Base-by-base conservation (phyloP, 345 rosid genomes). In the Murraya koenigii region DNA sequence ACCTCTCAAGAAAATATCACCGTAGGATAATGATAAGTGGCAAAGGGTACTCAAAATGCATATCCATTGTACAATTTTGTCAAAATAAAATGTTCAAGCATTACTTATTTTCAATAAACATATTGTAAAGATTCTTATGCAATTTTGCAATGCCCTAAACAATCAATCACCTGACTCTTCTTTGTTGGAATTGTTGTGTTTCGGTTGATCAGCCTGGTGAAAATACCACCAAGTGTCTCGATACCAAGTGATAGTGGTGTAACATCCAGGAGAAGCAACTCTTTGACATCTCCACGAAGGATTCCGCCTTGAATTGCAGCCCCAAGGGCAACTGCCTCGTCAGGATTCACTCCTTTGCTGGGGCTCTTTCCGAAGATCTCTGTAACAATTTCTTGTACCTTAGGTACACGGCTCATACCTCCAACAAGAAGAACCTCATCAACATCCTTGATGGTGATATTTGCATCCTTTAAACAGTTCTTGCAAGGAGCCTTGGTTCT, bases 341-440 rank as follows among this genome's bases (percentile, higher is more conserved):
- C 97, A 61, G 98, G 98, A 75, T 94, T 94, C 1, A 94, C 97
- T 68, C 95, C 97, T 84, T 91, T 91, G 72, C 97, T 91, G 0
- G 98, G 96, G 64, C 81, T 83, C 91, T 89, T 94, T 7, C 94
- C 96, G 56, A 94, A 94, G 74, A 94, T 91, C 52, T 85, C 97
- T 2, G 92, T 25, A 23, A 94, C 98, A 6, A 92, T 78, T 76
- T 87, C 87, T 77, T 94, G 98, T 23, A 94, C 96, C 83, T 91
- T 94, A 25, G 98, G 98, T 23, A 94, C 98, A 84, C 97, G 97
- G 5, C 95, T 94, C 98, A 94, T 92, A 30, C 98, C 98, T 76
- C 98, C 98, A 56, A 94, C 97, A 6, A 94, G 90, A 49, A 94
- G 89, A 79, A 94, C 97, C 81, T 92, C 97, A 72, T 91, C 92